Base-by-base conservation (phyloP, 805 yeast genomes). In the Clavispora asparagi region DNA sequence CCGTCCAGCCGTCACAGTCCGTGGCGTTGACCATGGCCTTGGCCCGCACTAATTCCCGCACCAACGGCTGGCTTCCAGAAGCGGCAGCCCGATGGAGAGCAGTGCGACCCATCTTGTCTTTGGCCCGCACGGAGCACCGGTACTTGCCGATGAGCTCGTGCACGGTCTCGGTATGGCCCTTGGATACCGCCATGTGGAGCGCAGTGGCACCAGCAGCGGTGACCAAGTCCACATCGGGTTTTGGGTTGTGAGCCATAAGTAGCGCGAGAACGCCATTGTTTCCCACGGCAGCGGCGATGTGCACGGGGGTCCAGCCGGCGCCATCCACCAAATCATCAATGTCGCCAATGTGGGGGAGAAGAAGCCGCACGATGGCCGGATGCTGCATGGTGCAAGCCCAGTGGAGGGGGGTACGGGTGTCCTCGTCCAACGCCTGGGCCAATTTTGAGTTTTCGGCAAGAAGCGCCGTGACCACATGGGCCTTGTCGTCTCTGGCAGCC, bases 231-330 rank as follows among this genome's bases (percentile, higher is more conserved):
- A 87, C 71, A 61, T 85, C 84, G 0, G 85, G 85, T 14, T 60
- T 58, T 0, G 87, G 85, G 1, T 68, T 69, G 10, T 53, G 48
- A 0, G 61, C 64, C 53, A 81, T 67, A n/a, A 89, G 58, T 39
- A 70, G 56, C 9, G 75, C 68, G 4, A 88, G 55, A 8, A 83
- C 74, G 7, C 70, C 73, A 19, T 71, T 54, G 55, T 81, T 78
- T 0, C 97, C 96, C 2, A 84, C 71, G 0, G 96, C 78, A 0
- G 86, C 76, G 0, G 94, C 89, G 43, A 92, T 82, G 63, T 91
- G 97, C 30, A 88, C 57, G 1, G 95, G 89, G 0, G 92, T 84
- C 96, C 96, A 91, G 0, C 95, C 95, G 10, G 91, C 73, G 16
- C 77, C 83, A 61, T 91, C 98, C 0, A 54, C 60, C 55, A 73